Conservation (phyloP, 2,329 filamentous ascomycete species). For the Trichoderma simmonsii region DNA sequence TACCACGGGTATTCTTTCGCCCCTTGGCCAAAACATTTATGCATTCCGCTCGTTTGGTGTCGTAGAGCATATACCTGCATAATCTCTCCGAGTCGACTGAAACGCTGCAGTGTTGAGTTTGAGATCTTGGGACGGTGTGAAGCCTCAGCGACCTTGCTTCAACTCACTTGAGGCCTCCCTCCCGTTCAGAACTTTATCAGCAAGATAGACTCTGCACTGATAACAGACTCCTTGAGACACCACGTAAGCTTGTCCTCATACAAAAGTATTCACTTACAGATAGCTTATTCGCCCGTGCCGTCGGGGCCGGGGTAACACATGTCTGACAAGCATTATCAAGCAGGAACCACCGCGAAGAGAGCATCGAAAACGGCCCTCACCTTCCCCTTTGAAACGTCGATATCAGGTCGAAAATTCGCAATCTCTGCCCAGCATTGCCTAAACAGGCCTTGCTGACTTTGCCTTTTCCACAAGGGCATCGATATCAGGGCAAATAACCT, state of each 20-base stretch:
- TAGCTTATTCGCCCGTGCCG: constrained; percentile 17
- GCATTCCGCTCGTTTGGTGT: neutral
- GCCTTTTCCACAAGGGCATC: neutral
- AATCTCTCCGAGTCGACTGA: neutral
- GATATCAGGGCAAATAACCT: neutral
- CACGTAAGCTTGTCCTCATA: neutral
- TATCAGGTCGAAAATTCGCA: neutral
- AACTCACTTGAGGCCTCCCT: neutral
- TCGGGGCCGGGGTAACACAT: constrained; percentile 19
- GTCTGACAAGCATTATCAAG: constrained; percentile 14
- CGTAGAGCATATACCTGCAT: neutral
- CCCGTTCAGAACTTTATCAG: neutral
- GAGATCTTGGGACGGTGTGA: neutral
- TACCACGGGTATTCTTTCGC: neutral
- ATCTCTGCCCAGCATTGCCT: neutral
- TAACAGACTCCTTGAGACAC: neutral
- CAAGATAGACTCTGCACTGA: neutral
- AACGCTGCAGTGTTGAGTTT: neutral
- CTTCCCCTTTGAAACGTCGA: constrained; percentile 11
- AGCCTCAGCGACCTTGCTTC: neutral
- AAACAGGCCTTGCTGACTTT: neutral
- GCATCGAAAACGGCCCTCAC: neutral
- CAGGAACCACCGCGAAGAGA: neutral
- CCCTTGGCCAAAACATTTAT: neutral
- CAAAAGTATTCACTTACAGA: neutral